phyloP scores from a whole-genome alignment of 306 rosid genomes.

The Carpinus fangiana region DNA sequence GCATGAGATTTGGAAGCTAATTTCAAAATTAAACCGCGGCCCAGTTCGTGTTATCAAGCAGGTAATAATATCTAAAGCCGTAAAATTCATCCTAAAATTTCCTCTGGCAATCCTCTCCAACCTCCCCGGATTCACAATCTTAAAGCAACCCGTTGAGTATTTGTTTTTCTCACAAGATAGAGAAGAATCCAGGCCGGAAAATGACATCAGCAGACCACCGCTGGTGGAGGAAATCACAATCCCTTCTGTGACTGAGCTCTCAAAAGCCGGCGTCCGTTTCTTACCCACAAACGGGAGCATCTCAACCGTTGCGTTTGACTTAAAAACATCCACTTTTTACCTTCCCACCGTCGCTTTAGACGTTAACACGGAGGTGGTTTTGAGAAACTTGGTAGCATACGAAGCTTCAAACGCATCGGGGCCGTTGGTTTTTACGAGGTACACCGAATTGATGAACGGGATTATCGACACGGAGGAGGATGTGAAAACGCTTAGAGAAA shows the following conservation, averaged over 20 bases:
- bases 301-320: slow-evolving; percentile 48
- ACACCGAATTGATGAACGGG: slow-evolving; percentile 74
- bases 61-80: slow-evolving; percentile 48
- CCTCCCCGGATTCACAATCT: slow-evolving; percentile 45
- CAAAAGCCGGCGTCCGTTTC: slow-evolving; percentile 48
- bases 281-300: slow-evolving; percentile 42
- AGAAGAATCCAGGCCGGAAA: slow-evolving; percentile 35
- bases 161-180: slow-evolving; percentile 29
- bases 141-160: slow-evolving; percentile 38
- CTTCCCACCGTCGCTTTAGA: slow-evolving; percentile 63
- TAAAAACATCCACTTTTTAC: slow-evolving; percentile 40
- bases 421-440: slow-evolving; percentile 60
- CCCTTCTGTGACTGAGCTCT: slow-evolving; percentile 59
- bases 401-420: slow-evolving; percentile 71
- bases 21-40: slow-evolving; percentile 55
- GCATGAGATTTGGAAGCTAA: slow-evolving; percentile 40
- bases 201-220: slow-evolving; percentile 46
- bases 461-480: slow-evolving; percentile 70
- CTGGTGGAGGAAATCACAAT: slow-evolving; percentile 67
- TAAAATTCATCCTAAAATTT: slow-evolving; percentile 40
- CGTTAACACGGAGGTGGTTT: slow-evolving; percentile 52
- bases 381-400: slow-evolving; percentile 73
- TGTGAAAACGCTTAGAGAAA: slow-evolving; percentile 50
- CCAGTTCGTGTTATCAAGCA: slow-evolving; percentile 45
- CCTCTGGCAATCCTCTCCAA: slow-evolving; percentile 70